Conservation (phyloP, 768 basidiomycete species). For the Trametes villosa region DNA sequence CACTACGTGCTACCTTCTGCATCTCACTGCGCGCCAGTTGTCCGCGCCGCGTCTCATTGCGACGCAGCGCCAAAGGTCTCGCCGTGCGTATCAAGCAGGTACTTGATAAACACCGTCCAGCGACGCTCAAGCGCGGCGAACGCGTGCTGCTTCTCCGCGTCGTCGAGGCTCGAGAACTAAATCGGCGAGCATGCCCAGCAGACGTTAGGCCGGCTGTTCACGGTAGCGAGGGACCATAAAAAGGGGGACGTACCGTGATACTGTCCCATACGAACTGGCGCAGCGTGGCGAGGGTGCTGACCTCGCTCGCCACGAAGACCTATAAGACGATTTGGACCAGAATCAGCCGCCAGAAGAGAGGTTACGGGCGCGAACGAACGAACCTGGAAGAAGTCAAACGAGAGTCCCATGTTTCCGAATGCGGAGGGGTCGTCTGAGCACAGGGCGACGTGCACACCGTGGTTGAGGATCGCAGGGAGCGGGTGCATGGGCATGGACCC, state of each 20-base stretch:
- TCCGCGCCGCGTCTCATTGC: no score
- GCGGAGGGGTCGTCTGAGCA: constrained; percentile 78
- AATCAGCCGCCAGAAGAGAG: constrained; percentile 21
- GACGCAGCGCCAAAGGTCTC: background rate
- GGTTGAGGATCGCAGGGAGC: constrained; percentile 69
- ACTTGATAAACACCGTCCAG: constrained; percentile 53
- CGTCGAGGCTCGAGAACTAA: constrained; percentile 59
- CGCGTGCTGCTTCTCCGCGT: constrained; percentile 49
- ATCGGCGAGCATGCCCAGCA: constrained; percentile 6
- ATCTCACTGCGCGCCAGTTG: no score
- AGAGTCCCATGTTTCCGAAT: constrained; percentile 79
- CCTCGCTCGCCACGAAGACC: constrained; percentile 30
- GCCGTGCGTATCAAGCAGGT: constrained; percentile 26
- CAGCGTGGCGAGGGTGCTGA: constrained; percentile 60
- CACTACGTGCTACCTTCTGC: no score
- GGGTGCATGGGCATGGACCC: constrained; percentile 84
- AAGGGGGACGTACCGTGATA: constrained; percentile 48
- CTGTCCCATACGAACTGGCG: constrained; percentile 69
- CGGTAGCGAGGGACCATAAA: background rate
- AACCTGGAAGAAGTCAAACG: constrained; percentile 81
- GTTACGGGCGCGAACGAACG: constrained; percentile 26
- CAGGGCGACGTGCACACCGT: constrained; percentile 72
- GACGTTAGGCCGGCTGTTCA: background rate
- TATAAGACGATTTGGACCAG: background rate
- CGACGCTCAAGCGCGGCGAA: constrained; percentile 48